A percentile compares a stretch with the other conserved stretches of the same genome.
These are phyloP conservation scores for Mollisiaceae sp. DNA, from an alignment of 2,329 filamentous ascomycete species.

Conservation along the genomic window DNA sequence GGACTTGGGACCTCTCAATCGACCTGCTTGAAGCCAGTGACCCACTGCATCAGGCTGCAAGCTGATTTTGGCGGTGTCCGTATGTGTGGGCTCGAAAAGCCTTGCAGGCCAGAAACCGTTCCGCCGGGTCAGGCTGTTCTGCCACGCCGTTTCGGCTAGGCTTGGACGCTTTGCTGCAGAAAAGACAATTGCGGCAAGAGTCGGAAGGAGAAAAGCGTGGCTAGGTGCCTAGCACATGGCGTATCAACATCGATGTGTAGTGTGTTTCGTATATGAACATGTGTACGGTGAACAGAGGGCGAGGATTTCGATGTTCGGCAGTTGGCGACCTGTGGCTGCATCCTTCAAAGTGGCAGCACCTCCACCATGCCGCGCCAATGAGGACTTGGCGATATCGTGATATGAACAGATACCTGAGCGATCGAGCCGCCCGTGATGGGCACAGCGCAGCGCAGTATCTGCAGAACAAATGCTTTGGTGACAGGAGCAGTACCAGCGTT, in stretches of 20 bases:
- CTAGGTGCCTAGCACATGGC: background rate
- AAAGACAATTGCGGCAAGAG: background rate
- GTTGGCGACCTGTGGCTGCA: background rate
- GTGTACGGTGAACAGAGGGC: slow-evolving; percentile 2
- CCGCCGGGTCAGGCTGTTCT: background rate
- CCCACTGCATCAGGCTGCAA: too few species aligned
- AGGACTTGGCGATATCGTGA: background rate
- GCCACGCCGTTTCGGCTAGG: background rate
- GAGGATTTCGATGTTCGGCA: slow-evolving; percentile 1
- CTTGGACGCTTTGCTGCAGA: background rate
- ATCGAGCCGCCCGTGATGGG: background rate
- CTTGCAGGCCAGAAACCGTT: background rate
- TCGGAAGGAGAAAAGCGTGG: background rate
- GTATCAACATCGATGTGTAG: background rate
- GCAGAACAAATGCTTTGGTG: background rate
- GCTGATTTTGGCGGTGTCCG: background rate
- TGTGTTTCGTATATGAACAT: slow-evolving; percentile 1
- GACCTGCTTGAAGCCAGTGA: background rate
- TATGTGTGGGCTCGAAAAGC: background rate
- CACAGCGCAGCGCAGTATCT: slow-evolving; percentile 10
- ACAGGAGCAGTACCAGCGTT: background rate
- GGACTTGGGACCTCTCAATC: slow-evolving; percentile 8
- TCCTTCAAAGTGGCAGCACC: background rate
- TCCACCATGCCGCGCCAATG: background rate
- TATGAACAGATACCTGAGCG: background rate